Base-by-base conservation (phyloP, 192 early-diverging fungal species). In the Coemansia sp. region DNA sequence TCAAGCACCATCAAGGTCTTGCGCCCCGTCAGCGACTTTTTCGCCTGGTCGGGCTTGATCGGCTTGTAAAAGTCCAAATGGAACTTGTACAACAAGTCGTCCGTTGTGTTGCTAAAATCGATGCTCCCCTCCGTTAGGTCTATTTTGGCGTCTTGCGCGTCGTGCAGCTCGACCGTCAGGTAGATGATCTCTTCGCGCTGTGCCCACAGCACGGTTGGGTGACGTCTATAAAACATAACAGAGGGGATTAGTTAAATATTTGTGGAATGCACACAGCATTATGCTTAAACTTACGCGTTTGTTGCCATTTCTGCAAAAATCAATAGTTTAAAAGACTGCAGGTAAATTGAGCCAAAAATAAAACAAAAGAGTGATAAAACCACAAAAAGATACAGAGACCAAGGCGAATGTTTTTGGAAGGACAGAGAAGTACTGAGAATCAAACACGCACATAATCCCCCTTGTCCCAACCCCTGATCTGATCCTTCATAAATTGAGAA, bases 171-270 rank as follows among this genome's bases (percentile, higher is more conserved):
- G 66, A 97, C 84, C 9, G 95, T 97, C 23, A 97, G 64, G 73
- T 86, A 96, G 61, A 96, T 65, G 56, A 91, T 72, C 55, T 91
- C 87, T 44, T 84, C 75, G 68, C 91, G 87, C 71, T 97, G 94
- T 28, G 95, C 95, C 94, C 95, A 97, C 68, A 92, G 87, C 60
- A 94, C 90, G 69, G 72, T 75, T 34, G 91, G 89, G 65, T 82
- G 75, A 28, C 60, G 76, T 37, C 76, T 78, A 78, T 40, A 47
- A 20, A 38, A 17, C 19, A 47, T 5, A 15, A 59, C 48, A 49
- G 31, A 9, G 31, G 31, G 31, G 6, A 34, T 34, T 34, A 34
- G 31, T 34, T 44, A 44, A n/a, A n/a, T n/a, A n/a, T 14, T 44
- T 44, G 40, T 15, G 3, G 2, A 44, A 12, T 44, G 40, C 11